Percentiles rank a stretch among this genome's conserved stretches.
phyloP scores from a whole-genome alignment of 75 land plant genomes.

The Selaginella tamariscina region DNA sequence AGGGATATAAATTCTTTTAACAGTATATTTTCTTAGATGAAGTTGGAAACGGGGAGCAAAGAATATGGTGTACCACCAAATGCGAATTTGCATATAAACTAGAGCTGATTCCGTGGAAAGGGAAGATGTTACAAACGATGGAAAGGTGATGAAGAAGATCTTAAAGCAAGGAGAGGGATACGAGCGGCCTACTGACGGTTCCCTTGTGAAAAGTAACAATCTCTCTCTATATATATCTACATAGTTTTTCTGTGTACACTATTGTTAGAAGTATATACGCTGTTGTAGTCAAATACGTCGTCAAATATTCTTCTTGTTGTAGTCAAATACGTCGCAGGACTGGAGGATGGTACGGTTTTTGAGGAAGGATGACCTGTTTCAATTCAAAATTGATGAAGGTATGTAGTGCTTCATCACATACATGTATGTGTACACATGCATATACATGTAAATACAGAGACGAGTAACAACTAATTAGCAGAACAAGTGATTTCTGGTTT shows the following conservation, averaged over 20 bases:
- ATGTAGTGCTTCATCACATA: not conserved
- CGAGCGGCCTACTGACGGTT: slow-evolving; percentile 43
- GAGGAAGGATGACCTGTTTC: slow-evolving; percentile 50
- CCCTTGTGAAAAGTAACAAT: slow-evolving; percentile 31
- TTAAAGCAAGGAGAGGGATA: slow-evolving; percentile 40
- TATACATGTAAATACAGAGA: too few species aligned
- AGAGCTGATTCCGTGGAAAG: slow-evolving; percentile 47
- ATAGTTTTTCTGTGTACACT: too few species aligned
- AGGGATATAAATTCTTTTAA: too few species aligned
- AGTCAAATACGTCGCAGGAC: slow-evolving; percentile 55
- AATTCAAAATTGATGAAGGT: slow-evolving; percentile 62
- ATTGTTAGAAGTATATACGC: too few species aligned
- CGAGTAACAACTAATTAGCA: too few species aligned
- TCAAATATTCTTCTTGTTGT: slow-evolving; percentile 14
- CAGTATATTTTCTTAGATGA: slow-evolving; percentile 60
- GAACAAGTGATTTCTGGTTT: slow-evolving; percentile 70
- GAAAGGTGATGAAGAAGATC: slow-evolving; percentile 48
- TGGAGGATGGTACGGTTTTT: slow-evolving; percentile 58
- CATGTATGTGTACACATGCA: not conserved
- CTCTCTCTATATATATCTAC: not conserved
- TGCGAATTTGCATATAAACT: slow-evolving; percentile 33
- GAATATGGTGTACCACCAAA: slow-evolving; percentile 32
- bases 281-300: too few species aligned
- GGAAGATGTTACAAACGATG: slow-evolving; percentile 43
- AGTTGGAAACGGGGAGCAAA: slow-evolving; percentile 39